phyloP scores from a whole-genome alignment of 495 filamentous ascomycete species.

The Penicillium antarcticum region DNA sequence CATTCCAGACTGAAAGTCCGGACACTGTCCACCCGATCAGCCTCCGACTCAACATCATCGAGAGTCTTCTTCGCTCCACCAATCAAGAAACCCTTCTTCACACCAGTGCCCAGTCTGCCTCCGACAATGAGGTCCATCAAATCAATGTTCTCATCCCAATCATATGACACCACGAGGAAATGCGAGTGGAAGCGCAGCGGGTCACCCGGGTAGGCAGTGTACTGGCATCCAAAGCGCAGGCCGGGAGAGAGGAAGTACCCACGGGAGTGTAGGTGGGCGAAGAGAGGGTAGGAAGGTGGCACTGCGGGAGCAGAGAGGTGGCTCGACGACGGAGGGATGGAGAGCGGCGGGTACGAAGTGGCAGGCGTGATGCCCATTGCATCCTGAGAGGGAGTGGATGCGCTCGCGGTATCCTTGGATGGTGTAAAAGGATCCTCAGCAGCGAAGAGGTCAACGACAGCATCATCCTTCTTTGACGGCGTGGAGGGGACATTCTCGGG shows the following conservation, averaged over 20 bases:
- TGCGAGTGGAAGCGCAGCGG: conserved; percentile 92
- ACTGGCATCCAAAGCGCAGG: conserved; percentile 90
- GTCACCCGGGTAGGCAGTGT: conserved; percentile 92
- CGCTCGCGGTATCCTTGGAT: conserved; percentile 12
- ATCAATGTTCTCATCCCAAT: conserved; percentile 82
- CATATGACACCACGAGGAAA: conserved; percentile 73
- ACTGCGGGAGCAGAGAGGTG: conserved; percentile 41
- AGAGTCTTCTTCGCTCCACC: conserved; percentile 56
- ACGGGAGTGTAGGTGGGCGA: conserved; percentile 67
- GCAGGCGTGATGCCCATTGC: conserved; percentile 56
- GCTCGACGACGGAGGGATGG: conserved; percentile 25
- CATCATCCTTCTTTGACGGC: conserved; percentile 4
- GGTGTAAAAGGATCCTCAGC: conserved; percentile 18
- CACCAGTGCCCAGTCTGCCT: conserved; percentile 84
- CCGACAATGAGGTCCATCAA: conserved; percentile 81
- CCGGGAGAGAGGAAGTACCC: conserved; percentile 90
- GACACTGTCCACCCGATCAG: conserved; percentile 35
- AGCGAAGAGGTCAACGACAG: conserved; percentile 41
- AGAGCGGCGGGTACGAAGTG: conserved; percentile 53
- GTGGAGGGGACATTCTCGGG: conserved; percentile 12
- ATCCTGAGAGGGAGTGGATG: conserved; percentile 6
- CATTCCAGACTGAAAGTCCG: conserved; percentile 78
- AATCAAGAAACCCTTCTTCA: conserved; percentile 92
- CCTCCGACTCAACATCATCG: conserved; percentile 21
- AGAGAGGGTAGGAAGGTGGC: conserved; percentile 47